These are phyloP conservation scores for Leccinum ponderosum DNA, from an alignment of 1,284 basidiomycete genomes.

Conservation along the genomic window DNA sequence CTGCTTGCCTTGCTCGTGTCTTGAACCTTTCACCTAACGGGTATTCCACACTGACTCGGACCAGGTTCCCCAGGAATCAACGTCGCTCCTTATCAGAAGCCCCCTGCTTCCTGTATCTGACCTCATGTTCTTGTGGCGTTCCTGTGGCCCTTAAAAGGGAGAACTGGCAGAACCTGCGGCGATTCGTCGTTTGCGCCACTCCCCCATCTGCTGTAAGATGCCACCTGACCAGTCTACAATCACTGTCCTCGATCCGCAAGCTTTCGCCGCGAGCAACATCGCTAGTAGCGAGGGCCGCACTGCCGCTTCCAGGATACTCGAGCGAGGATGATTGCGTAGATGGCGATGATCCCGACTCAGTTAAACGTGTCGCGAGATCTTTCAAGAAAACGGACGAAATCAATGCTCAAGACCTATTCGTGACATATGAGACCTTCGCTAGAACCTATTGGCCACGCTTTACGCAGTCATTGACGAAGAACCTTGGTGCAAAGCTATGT, in stretches of 20 bases:
- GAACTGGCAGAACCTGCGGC: not conserved
- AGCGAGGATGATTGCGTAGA: conserved; percentile 4
- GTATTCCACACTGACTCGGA: too few species aligned
- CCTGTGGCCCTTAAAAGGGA: not conserved
- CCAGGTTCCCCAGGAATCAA: too few species aligned
- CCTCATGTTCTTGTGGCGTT: not conserved
- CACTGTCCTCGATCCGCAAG: conserved; percentile 16
- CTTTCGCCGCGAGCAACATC: conserved; percentile 16
- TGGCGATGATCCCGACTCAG: too few species aligned
- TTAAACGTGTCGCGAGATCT: too few species aligned
- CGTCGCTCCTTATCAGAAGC: too few species aligned
- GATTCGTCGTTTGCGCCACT: not conserved
- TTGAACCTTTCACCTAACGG: not conserved
- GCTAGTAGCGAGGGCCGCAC: conserved; percentile 14
- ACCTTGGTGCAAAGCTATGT: too few species aligned
- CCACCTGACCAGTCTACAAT: conserved; percentile 1
- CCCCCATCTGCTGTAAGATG: not conserved
- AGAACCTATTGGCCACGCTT: too few species aligned
- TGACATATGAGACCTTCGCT: too few species aligned
- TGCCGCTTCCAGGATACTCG: conserved; percentile 18
- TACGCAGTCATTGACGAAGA: too few species aligned
- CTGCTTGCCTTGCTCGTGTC: not conserved
- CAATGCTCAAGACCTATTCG: too few species aligned
- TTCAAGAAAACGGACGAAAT: too few species aligned
- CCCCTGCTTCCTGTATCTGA: not conserved